Evolutionary conservation across 371 early-diverging fungal species (phyloP), one percentile per base, ranked within the genome.

Genomic region (Phascolomyces articulosus): DNA sequence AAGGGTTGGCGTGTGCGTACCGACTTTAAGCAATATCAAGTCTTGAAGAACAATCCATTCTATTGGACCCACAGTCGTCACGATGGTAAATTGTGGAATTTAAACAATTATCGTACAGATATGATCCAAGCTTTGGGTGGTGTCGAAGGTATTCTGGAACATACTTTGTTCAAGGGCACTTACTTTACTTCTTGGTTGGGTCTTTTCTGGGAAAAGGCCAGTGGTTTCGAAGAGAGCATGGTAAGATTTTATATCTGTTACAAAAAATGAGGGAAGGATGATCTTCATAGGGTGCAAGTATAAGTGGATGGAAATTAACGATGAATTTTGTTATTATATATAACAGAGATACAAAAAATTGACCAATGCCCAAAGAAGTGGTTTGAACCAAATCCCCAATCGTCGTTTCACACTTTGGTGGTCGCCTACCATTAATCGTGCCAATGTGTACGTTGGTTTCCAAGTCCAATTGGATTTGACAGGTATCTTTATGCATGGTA

Each of bases 371-470:
- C 99, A 99, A 80, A 87, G 99, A 55, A 91, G 93, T 55, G 99
- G 99, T 86, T 80, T 98, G 73, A 96, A 96, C 75, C 97, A 98
- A 83, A 97, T 99, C 83, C 99, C 99, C 40, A 99, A 99, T 82
- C 96, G 98, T 88, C 96, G 99, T 62, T 99, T 99, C 85, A 98
- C 98, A 4, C 87, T 99, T 40, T 99, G 99, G 99, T 99, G 99
- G 99, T 96, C 96, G 31, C 99, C 99, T 11, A 98, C 99, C 2
- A 98, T 99, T 11, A 40, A 13, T 40, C 90, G 96, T 58, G 89
- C 95, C 61, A 96, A 98, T 73, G 98, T 99, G 24, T 98, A 99
- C 77, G 96, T 99, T 62, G 99, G 99, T 82, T 99, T 99, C 96
- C 96, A 98, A 80, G 97, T 96, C 56, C 97, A 97, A 78, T 86